A percentile compares a stretch with the other conserved stretches of the same genome.
Evolutionary conservation across 2,329 filamentous ascomycete species (phyloP).

Genomic region (Cytospora mali): DNA sequence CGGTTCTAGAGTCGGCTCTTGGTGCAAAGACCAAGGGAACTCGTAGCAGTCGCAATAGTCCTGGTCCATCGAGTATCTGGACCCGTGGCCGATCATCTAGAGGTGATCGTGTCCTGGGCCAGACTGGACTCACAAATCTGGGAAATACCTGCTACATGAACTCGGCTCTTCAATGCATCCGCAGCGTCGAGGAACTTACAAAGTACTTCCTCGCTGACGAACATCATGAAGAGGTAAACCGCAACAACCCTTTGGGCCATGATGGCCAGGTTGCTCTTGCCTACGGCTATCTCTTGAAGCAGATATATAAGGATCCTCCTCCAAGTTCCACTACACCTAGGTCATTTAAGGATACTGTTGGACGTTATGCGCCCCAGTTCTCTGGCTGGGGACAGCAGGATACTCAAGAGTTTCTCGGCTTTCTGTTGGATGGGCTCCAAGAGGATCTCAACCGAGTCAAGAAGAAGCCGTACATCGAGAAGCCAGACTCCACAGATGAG

Average conservation of each 20-base stretch:
- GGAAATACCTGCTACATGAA: slow-evolving; percentile 99
- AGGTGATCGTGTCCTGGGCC: slow-evolving; percentile 71
- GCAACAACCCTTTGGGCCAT: slow-evolving; percentile 81
- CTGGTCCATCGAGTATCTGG: slow-evolving; percentile 59
- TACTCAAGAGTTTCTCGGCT: slow-evolving; percentile 94
- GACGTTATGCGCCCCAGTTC: slow-evolving; percentile 80
- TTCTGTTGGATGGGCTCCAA: slow-evolving; percentile 89
- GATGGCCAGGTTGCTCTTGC: slow-evolving; percentile 83
- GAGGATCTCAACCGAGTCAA: slow-evolving; percentile 93
- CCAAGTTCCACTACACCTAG: slow-evolving; percentile 73
- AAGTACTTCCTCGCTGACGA: slow-evolving; percentile 82
- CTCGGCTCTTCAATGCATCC: slow-evolving; percentile 90
- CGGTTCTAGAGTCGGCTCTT: slow-evolving; percentile 5
- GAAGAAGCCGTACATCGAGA: slow-evolving; percentile 97
- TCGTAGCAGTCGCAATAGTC: slow-evolving; percentile 71
- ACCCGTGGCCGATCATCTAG: slow-evolving; percentile 76
- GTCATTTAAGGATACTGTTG: slow-evolving; percentile 81
- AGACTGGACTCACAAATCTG: slow-evolving; percentile 83
- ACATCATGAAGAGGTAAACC: slow-evolving; percentile 81
- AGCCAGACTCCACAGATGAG: slow-evolving; percentile 95
- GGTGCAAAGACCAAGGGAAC: slow-evolving; percentile 33
- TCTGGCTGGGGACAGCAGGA: slow-evolving; percentile 96
- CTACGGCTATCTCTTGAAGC: slow-evolving; percentile 74
- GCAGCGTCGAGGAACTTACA: slow-evolving; percentile 89
- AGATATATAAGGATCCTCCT: slow-evolving; percentile 73